Base-by-base conservation (phyloP, 495 filamentous ascomycete species). In the Trichoderma virens region DNA sequence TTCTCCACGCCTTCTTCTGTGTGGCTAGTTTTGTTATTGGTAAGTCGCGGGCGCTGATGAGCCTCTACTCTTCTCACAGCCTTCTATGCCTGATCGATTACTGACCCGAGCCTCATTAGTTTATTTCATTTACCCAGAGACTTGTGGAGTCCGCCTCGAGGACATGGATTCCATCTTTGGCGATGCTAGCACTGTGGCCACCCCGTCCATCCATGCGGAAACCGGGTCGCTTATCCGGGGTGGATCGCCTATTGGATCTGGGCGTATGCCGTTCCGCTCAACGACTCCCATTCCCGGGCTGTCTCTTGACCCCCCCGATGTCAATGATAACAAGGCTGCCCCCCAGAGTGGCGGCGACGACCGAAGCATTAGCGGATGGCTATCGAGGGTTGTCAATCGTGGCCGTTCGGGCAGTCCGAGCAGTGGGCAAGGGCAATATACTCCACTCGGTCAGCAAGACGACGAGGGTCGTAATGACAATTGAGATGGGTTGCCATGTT, bases 1-100 rank as follows among this genome's bases (percentile, higher is more conserved):
- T 98, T 32, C 77, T 98, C 2, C 95, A 98, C 75, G 94, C 94
- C 16, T 98, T 98, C 73, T 98, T 96, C 76, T 98, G 94, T 73
- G 93, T 90, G 56, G 85, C 91, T 67, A 96, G 91, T 79, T 97
- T 98, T 75, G 89, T 98, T 64, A 83, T 97, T 78, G 94, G 93
- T 97, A 81, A 82, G 92, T 81, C 20, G 18, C 30, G 62, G 13
- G 60, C 23, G 62, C 18, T 51, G 9, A 51, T 25, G 2, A 28
- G 3, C 11, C 11, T 16, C 20, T 13, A 54, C 30, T 30, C 11
- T 34, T 23, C n/a, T 35, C 59, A 16, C n/a, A 3, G 7, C 16
- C 30, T 3, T 34, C 7, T 61, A n/a, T n/a, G n/a, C n/a, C n/a
- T 16, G 31, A 34, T 5, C 14, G 14, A 35, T 27, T 39, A 20